Conservation (phyloP, 2,329 filamentous ascomycete species). For the Trichoderma citrinoviride region DNA sequence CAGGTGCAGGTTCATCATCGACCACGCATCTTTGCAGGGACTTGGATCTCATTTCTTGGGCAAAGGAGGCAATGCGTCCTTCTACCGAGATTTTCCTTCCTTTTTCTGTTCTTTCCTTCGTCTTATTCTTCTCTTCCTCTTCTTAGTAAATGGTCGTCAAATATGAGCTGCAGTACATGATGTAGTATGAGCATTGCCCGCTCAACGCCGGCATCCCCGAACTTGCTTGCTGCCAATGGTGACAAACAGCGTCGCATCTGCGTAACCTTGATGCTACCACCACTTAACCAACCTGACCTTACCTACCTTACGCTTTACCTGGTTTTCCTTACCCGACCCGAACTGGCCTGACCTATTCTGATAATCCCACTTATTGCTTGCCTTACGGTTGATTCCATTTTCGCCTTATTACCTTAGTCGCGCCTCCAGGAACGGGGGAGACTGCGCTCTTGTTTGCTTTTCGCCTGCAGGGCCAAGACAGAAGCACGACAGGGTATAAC, state of each 20-base stretch:
- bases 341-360: background rate
- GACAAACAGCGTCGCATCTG: constrained; percentile 1
- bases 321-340: no score
- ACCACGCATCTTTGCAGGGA: background rate
- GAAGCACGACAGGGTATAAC: background rate
- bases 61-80: background rate
- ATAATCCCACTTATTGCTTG: background rate
- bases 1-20: background rate
- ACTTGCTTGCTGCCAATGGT: background rate
- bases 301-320: no score
- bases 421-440: background rate
- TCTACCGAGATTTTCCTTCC: background rate
- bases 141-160: no score
- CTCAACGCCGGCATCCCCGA: constrained; percentile 7
- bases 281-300: background rate
- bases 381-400: constrained; percentile 6
- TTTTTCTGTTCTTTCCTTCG: no score
- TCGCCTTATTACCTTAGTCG: background rate
- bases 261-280: constrained; percentile 5
- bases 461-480: constrained; percentile 5
- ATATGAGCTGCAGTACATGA: no score
- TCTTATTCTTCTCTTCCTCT: no score
- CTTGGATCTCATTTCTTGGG: background rate
- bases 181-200: background rate
- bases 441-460: background rate